Conservation (phyloP, 108 stramenopile genomes). For the Cyclotella choctawhatcheeana region DNA sequence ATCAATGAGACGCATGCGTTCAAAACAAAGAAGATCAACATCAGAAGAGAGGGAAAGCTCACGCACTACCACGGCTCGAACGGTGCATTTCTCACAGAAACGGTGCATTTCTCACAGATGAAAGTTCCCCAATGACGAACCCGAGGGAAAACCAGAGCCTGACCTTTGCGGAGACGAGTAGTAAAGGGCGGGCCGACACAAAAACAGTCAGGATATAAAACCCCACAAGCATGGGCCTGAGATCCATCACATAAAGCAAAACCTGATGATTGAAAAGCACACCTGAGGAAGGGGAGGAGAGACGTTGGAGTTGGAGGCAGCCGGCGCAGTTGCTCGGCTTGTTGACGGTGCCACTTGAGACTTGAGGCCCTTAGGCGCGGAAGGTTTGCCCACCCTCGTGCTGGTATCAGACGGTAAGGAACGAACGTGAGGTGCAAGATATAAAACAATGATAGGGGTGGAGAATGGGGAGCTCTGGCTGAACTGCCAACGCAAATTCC, state of each 20-base stretch:
- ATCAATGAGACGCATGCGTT: not conserved
- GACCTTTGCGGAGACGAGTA: not conserved
- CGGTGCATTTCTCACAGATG: not conserved
- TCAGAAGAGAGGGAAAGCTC: not conserved
- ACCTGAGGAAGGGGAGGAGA: not conserved
- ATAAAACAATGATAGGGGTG: not conserved
- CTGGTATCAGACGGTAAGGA: not conserved
- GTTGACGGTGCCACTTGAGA: not conserved
- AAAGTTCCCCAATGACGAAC: constrained; percentile 2
- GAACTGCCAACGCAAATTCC: not conserved
- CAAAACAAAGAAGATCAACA: not conserved
- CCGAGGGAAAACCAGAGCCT: not conserved
- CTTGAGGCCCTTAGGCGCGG: not conserved
- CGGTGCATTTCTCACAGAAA: too few species aligned
- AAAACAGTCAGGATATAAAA: not conserved
- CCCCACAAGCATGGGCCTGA: not conserved
- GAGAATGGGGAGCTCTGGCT: not conserved
- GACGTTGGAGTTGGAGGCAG: not conserved
- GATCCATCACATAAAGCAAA: not conserved
- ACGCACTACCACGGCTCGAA: not conserved
- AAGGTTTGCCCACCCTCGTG: not conserved
- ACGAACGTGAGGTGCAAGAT: not conserved
- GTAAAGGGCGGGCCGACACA: not conserved
- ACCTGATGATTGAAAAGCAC: not conserved
- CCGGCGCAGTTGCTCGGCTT: not conserved